These are phyloP conservation scores for Phytophthora nicotianae DNA, from an alignment of 352 stramenopile species.

Conservation along the genomic window DNA sequence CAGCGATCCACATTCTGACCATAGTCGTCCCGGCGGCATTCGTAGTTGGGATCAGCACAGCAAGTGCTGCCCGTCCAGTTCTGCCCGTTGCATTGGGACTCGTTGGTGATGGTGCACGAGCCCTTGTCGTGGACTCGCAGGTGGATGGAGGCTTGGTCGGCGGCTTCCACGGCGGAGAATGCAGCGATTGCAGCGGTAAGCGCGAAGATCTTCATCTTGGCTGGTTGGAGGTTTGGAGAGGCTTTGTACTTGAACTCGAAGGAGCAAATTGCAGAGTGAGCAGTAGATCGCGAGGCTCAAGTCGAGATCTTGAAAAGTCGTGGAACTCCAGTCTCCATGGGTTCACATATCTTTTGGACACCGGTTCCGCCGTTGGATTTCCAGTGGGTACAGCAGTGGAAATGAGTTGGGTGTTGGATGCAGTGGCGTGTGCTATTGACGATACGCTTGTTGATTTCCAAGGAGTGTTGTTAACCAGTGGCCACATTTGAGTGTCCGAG, in stretches of 20 bases:
- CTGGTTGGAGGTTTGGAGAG: constrained; percentile 15
- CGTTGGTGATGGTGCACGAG: constrained; percentile 16
- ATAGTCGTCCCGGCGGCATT: constrained; percentile 41
- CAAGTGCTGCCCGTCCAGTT: constrained; percentile 44
- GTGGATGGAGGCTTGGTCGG: constrained; percentile 19
- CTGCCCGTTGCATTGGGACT: constrained; percentile 19
- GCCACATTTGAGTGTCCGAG: too few species aligned
- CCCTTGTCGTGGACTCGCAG: constrained; percentile 18
- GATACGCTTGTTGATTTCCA: too few species aligned
- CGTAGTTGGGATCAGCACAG: constrained; percentile 40
- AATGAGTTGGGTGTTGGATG: constrained; percentile 1
- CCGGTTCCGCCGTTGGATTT: neutral
- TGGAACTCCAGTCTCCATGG: constrained; percentile 5
- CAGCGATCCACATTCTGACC: constrained; percentile 38
- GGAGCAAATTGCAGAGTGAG: constrained; percentile 25
- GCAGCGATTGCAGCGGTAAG: constrained; percentile 2
- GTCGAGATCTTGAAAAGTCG: constrained; percentile 1
- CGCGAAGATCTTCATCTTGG: constrained; percentile 22
- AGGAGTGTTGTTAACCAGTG: too few species aligned
- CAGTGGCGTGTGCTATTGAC: too few species aligned
- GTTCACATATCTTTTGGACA: neutral
- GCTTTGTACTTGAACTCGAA: constrained; percentile 9
- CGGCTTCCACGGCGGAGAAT: constrained; percentile 4
- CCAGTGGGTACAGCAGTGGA: neutral
- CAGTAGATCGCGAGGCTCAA: neutral